These are phyloP conservation scores for Wickerhamomyces subpelliculosus DNA, from an alignment of 805 yeast genomes.

Conservation along the genomic window DNA sequence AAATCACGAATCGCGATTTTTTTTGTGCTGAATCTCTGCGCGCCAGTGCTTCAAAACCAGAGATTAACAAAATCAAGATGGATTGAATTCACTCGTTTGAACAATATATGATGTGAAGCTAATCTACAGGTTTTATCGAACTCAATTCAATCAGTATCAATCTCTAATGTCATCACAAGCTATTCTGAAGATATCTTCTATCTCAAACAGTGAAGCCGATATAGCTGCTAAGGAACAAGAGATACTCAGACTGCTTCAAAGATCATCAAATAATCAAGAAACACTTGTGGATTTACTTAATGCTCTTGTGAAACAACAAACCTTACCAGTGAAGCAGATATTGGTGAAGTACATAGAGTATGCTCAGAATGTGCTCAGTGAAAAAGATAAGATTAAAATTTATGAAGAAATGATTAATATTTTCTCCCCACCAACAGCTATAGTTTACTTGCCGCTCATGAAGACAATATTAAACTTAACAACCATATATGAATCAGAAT, in stretches of 20 bases:
- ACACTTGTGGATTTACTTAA: slow-evolving; percentile 5
- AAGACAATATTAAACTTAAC: slow-evolving; percentile 8
- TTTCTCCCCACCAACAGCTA: slow-evolving; percentile 17
- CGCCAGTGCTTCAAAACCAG: too few species aligned
- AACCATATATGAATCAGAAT: slow-evolving; percentile 6
- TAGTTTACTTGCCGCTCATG: slow-evolving; percentile 7
- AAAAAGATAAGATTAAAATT: background rate
- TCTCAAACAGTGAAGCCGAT: slow-evolving; percentile 10
- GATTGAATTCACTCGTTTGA: too few species aligned
- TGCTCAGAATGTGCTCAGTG: background rate
- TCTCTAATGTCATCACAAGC: slow-evolving; percentile 15
- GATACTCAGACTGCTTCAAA: slow-evolving; percentile 4
- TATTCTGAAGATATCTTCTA: slow-evolving; percentile 6
- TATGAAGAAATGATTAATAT: slow-evolving; percentile 7
- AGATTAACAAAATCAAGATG: too few species aligned
- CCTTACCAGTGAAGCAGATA: slow-evolving; percentile 13
- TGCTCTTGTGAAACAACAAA: slow-evolving; percentile 15
- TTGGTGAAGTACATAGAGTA: slow-evolving; percentile 6
- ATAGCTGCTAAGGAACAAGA: slow-evolving; percentile 10
- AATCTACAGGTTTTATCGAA: too few species aligned
- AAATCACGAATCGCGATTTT: too few species aligned
- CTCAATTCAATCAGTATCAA: too few species aligned
- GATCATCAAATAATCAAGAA: slow-evolving; percentile 1
- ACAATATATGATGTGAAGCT: too few species aligned
- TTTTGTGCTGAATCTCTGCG: too few species aligned